Base-by-base conservation (phyloP, 495 filamentous ascomycete species). In the Platismatia glauca region DNA sequence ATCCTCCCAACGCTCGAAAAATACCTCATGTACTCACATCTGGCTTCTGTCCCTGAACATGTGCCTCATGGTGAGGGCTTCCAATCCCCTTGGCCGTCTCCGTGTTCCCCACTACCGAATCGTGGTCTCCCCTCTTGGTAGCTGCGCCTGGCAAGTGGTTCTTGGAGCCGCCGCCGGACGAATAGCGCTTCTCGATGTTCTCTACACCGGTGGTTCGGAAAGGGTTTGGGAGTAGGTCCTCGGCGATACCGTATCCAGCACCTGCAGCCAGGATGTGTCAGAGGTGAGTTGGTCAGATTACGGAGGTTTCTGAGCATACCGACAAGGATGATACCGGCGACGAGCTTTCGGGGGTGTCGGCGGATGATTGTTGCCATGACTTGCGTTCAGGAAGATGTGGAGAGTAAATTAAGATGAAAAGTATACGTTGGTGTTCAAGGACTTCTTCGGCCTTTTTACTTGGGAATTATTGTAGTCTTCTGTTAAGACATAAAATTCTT, bases 141-240 rank as follows among this genome's bases (percentile, higher is more conserved):
- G 66, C 68, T 9, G 48, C 38, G 33, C 63, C 73, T 2, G 72
- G 71, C 33, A 62, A 62, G 43, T 73, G 70, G 41, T 65, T 67
- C 20, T 58, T 62, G n/a, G 64, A 57, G 59, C 65, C 72, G 34
- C 70, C 71, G 24, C 67, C 71, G 59, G 68, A 48, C 15, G 66
- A 67, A 33, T 67, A 74, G 20, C 66, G 66, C 33, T 69, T 63
- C 56, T 73, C 71, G 44, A 74, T 74, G 60, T 74, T 72, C 44
- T 64, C 7, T 7, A 72, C 69, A 13, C 63, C 71, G 34, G 38
- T n/a, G 8, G 70, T 70, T 15, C 57, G 50, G 55, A 66, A 60
- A 4, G 62, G 66, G n/a, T 65, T 66, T 2, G 63, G 68, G 7
- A 67, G 43, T 16, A 53, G 18, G 29, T 20, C 50, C 16, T 53